A percentile compares a stretch with the other conserved stretches of the same genome.
phyloP scores from a whole-genome alignment of 2,329 filamentous ascomycete genomes.

The Apiospora aurea region DNA sequence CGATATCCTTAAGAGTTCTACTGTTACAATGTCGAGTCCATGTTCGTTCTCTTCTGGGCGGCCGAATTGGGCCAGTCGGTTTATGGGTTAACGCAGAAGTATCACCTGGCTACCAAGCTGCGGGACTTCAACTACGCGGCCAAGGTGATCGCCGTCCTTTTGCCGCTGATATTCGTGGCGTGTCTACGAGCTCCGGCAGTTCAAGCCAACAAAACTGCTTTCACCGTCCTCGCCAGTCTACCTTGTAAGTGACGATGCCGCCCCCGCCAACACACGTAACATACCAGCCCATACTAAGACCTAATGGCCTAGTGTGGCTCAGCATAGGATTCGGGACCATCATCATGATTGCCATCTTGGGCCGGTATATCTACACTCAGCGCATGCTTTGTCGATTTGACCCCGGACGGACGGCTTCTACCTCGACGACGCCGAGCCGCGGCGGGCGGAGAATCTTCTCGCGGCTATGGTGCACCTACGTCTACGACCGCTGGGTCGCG shows the following conservation, averaged over 20 bases:
- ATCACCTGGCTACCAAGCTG: slow-evolving; percentile 28
- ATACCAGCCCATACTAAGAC: not conserved
- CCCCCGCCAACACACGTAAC: too few relatives aligned
- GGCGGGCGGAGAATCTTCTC: not conserved
- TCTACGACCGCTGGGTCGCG: slow-evolving; percentile 33
- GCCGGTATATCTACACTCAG: slow-evolving; percentile 29
- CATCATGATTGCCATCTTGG: slow-evolving; percentile 31
- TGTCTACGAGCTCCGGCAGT: slow-evolving; percentile 30
- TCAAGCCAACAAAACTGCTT: slow-evolving; percentile 28
- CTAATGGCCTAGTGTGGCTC: slow-evolving; percentile 30
- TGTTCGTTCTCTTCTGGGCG: slow-evolving; percentile 37
- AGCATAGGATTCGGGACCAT: slow-evolving; percentile 30
- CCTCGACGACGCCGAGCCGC: not conserved
- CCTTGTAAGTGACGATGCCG: slow-evolving; percentile 31
- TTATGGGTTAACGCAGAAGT: slow-evolving; percentile 28
- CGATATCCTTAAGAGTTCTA: slow-evolving; percentile 34
- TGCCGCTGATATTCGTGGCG: slow-evolving; percentile 34
- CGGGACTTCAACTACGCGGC: slow-evolving; percentile 33
- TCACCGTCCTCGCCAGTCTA: slow-evolving; percentile 33
- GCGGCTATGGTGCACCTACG: slow-evolving; percentile 14
- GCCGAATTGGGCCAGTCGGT: slow-evolving; percentile 34
- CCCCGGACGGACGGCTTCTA: slow-evolving; percentile 10
- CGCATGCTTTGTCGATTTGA: slow-evolving; percentile 28
- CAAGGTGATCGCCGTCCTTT: slow-evolving; percentile 32
- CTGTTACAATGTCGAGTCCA: slow-evolving; percentile 34